Conservation (phyloP, 805 yeast species). For the Saturnispora gosingensis region DNA sequence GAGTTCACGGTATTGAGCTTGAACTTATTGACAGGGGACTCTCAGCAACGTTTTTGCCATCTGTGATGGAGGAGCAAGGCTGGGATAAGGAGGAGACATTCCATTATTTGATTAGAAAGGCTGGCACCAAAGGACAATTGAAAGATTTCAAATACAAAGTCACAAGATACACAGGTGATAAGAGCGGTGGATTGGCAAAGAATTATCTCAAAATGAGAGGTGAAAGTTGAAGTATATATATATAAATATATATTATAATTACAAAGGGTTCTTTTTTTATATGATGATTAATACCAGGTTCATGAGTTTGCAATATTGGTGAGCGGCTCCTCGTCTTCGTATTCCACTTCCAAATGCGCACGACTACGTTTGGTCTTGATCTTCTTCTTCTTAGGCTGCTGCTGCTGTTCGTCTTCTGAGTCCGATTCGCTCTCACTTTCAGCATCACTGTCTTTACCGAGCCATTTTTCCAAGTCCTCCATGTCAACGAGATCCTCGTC, state of each 20-base stretch:
- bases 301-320: constrained; percentile 21
- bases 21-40: neutral
- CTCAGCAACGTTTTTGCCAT: constrained; percentile 83
- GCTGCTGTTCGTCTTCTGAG: constrained; percentile 27
- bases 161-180: constrained; percentile 48
- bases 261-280: neutral
- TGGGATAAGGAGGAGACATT: constrained; percentile 74
- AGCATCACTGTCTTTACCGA: constrained; percentile 31
- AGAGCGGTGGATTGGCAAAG: constrained; percentile 22
- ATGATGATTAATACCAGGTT: neutral
- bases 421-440: constrained; percentile 26
- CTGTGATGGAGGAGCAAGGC: constrained; percentile 78
- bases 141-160: constrained; percentile 27
- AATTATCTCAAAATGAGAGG: neutral
- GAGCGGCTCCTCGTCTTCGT: constrained; percentile 42
- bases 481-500: constrained; percentile 86
- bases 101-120: constrained; percentile 60
- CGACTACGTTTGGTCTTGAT: constrained; percentile 59
- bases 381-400: constrained; percentile 38
- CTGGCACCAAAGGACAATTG: constrained; percentile 34
- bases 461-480: constrained; percentile 90
- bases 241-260: neutral
- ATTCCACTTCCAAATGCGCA: constrained; percentile 65
- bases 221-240: neutral
- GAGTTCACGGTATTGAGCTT: constrained; percentile 60